phyloP scores from a whole-genome alignment of 805 yeast species.

The Barnettozyma botsteinii region DNA sequence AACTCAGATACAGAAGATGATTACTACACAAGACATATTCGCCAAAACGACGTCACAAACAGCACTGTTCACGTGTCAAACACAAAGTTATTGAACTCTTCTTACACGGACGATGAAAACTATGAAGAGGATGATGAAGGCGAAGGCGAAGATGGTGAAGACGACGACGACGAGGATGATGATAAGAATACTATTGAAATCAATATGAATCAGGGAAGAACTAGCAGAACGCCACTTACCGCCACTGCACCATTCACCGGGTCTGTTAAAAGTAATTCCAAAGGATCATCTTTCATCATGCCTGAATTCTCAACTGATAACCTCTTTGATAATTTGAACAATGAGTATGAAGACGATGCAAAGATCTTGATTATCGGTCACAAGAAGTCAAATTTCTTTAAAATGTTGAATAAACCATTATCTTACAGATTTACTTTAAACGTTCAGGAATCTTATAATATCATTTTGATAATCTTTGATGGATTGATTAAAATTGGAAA shows the following conservation, averaged over 20 bases:
- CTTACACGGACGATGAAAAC: neutral
- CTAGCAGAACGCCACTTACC: neutral
- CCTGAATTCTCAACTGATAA: slow-evolving; percentile 14
- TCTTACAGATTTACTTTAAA: slow-evolving; percentile 20
- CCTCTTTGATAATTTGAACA: neutral
- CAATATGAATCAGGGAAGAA: slow-evolving; percentile 16
- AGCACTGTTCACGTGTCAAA: slow-evolving; percentile 1
- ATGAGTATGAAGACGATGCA: neutral
- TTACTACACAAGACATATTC: neutral
- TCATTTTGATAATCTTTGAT: slow-evolving; percentile 24
- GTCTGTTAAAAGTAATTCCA: neutral
- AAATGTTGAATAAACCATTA: slow-evolving; percentile 12
- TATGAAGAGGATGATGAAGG: slow-evolving; percentile 14
- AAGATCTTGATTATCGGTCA: slow-evolving; percentile 25
- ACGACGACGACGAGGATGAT: slow-evolving; percentile 8
- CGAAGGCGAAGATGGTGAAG: slow-evolving; percentile 3
- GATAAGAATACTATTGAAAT: slow-evolving; percentile 25
- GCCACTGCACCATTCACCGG: neutral
- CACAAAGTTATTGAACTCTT: neutral
- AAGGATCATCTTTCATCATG: slow-evolving; percentile 15
- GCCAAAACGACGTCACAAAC: neutral
- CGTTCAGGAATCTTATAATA: slow-evolving; percentile 11
- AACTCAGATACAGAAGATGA: slow-evolving; percentile 26
- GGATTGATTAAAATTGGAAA: slow-evolving; percentile 27
- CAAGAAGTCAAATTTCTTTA: slow-evolving; percentile 18